phyloP scores from a whole-genome alignment of 2,329 filamentous ascomycete species.

The Penicillium concentricum region DNA sequence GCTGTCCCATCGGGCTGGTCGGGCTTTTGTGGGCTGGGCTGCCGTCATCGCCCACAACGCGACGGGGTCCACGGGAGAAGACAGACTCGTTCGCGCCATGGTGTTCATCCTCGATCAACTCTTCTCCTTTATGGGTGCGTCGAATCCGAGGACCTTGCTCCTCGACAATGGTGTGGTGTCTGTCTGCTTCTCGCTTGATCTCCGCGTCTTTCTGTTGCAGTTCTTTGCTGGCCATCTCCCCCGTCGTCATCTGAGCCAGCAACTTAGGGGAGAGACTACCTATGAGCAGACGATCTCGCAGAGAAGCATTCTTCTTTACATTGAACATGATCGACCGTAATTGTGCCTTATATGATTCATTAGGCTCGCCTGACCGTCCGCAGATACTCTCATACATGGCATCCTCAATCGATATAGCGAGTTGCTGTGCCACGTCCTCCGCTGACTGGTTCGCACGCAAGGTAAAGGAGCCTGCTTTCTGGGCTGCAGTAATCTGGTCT shows the following conservation, averaged over 20 bases:
- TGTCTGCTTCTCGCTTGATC: constrained; percentile 57
- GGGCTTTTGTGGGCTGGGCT: constrained; percentile 30
- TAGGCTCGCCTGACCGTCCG: constrained; percentile 52
- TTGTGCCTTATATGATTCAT: constrained; percentile 59
- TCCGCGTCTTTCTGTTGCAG: constrained; percentile 64
- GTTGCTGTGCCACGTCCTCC: constrained; percentile 64
- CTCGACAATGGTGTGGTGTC: constrained; percentile 73
- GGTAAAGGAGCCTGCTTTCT: constrained; percentile 63
- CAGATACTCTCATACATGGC: constrained; percentile 57
- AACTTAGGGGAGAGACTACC: constrained; percentile 69
- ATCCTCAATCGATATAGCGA: constrained; percentile 79
- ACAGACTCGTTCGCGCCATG: constrained; percentile 47
- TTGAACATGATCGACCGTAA: constrained; percentile 79
- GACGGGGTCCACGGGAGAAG: constrained; percentile 48
- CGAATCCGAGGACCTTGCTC: constrained; percentile 75
- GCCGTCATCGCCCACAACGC: constrained; percentile 38
- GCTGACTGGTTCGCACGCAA: constrained; percentile 64
- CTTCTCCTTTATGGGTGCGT: constrained; percentile 92
- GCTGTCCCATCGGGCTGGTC: constrained; percentile 24
- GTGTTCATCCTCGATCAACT: constrained; percentile 76
- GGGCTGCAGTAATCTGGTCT: constrained; percentile 63
- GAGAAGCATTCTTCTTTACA: constrained; percentile 79
- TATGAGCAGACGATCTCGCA: constrained; percentile 73
- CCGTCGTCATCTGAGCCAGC: constrained; percentile 81
- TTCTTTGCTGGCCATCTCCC: constrained; percentile 90